phyloP scores from a whole-genome alignment of 2,329 filamentous ascomycete genomes.

The Rutstroemia sp. region DNA sequence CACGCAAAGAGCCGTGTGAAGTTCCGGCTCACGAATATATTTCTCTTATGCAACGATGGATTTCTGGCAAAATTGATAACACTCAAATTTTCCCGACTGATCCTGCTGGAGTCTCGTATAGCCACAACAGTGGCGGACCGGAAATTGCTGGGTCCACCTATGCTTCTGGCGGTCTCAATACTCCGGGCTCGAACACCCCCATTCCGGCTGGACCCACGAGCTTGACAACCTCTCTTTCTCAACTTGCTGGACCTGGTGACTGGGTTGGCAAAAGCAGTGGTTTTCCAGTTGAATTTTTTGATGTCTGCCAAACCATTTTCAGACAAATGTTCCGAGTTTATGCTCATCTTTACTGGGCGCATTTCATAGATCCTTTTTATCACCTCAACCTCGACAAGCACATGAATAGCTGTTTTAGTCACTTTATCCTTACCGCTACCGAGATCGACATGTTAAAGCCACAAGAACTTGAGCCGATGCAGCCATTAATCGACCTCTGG shows the following conservation, averaged over 20 bases:
- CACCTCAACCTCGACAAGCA: slow-evolving; percentile 75
- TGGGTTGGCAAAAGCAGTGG: slow-evolving; percentile 91
- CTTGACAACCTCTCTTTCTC: slow-evolving; percentile 48
- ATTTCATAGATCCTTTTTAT: slow-evolving; percentile 80
- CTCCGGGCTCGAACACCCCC: slow-evolving; percentile 32
- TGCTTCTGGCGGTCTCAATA: slow-evolving; percentile 43
- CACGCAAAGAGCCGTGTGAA: slow-evolving; percentile 78
- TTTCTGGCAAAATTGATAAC: slow-evolving; percentile 91
- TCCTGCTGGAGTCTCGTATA: slow-evolving; percentile 59
- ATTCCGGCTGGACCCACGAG: slow-evolving; percentile 33
- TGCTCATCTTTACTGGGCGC: slow-evolving; percentile 94
- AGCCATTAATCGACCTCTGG: slow-evolving; percentile 88
- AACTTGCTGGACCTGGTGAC: slow-evolving; percentile 53
- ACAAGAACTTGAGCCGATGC: slow-evolving; percentile 91
- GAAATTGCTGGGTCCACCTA: slow-evolving; percentile 49
- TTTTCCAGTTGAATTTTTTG: slow-evolving; percentile 83
- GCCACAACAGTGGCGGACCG: slow-evolving; percentile 54
- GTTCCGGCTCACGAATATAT: slow-evolving; percentile 92
- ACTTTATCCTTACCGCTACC: slow-evolving; percentile 74
- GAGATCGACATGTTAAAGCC: slow-evolving; percentile 79
- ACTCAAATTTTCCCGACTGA: slow-evolving; percentile 85
- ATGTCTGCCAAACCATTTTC: slow-evolving; percentile 89
- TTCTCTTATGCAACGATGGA: slow-evolving; percentile 94
- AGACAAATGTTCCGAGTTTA: slow-evolving; percentile 99
- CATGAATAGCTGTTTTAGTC: slow-evolving; percentile 80